Conservation (phyloP, 1,139 yeast species). For the Saccharomycopsis hybrid region DNA sequence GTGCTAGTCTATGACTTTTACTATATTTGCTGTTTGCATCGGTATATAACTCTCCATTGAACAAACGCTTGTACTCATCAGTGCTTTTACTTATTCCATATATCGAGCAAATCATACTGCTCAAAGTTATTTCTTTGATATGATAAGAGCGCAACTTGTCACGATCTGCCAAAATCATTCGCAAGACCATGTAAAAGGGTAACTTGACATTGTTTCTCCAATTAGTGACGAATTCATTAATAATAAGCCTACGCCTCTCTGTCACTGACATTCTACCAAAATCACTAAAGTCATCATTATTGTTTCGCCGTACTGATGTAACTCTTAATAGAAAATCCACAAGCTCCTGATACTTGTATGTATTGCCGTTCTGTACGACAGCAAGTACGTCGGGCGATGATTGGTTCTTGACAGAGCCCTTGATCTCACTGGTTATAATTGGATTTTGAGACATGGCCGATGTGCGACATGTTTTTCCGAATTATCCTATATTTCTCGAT, state of each 20-base stretch:
- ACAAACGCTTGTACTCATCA: conserved; percentile 40
- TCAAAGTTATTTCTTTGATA: conserved; percentile 46
- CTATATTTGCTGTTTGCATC: conserved; percentile 20
- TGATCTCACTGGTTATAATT: too few species aligned
- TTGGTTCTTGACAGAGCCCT: too few species aligned
- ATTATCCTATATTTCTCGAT: too few species aligned
- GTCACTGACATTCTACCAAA: conserved; percentile 21
- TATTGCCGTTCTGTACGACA: too few species aligned
- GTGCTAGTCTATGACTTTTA: conserved; percentile 33
- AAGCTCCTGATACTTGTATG: not conserved
- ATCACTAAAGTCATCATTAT: not conserved
- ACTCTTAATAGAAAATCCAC: not conserved
- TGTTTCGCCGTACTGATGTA: not conserved
- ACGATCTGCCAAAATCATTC: conserved; percentile 57
- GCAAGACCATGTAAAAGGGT: conserved; percentile 62
- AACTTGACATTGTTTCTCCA: conserved; percentile 63
- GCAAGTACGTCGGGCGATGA: too few species aligned
- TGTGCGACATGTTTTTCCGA: too few species aligned
- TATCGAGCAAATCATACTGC: conserved; percentile 38
- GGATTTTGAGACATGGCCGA: too few species aligned
- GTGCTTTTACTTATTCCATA: conserved; percentile 45
- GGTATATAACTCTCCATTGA: conserved; percentile 36
- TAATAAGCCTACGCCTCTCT: conserved; percentile 33
- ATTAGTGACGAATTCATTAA: conserved; percentile 42
- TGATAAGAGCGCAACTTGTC: conserved; percentile 45